phyloP scores from a whole-genome alignment of 1,139 yeast genomes.

The Zygotorulaspora mrakii region DNA sequence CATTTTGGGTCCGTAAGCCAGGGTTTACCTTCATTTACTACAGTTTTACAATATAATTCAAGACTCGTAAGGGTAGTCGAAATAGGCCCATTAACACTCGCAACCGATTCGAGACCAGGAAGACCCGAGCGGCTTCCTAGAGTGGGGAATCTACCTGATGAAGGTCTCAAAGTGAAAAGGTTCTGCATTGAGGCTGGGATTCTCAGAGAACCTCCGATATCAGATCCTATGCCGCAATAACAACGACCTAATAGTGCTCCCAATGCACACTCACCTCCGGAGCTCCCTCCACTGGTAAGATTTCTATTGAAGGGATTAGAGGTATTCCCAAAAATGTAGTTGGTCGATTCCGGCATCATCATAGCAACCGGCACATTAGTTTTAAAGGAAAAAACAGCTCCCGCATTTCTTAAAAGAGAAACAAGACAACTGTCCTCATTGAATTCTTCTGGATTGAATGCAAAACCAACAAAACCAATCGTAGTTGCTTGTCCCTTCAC shows the following conservation, averaged over 20 bases:
- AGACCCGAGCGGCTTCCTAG: constrained; percentile 47
- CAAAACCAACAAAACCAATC: constrained; percentile 38
- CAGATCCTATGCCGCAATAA: constrained; percentile 53
- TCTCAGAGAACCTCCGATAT: constrained; percentile 58
- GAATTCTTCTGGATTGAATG: constrained; percentile 33
- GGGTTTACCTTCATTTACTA: constrained; percentile 50
- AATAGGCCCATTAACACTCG: constrained; percentile 55
- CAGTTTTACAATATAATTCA: constrained; percentile 51
- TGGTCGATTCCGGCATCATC: constrained; percentile 47
- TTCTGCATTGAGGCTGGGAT: constrained; percentile 53
- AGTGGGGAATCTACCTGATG: constrained; percentile 44
- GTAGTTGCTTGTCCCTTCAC: constrained; percentile 45
- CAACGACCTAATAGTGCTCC: constrained; percentile 44
- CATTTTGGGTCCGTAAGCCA: constrained; percentile 60
- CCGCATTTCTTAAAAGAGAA: constrained; percentile 41
- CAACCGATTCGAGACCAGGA: constrained; percentile 49
- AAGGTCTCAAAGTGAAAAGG: constrained; percentile 50
- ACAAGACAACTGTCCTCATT: constrained; percentile 42
- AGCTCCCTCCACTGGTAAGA: constrained; percentile 51
- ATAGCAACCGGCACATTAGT: constrained; percentile 57
- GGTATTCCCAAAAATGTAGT: constrained; percentile 47
- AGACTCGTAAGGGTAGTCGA: constrained; percentile 57
- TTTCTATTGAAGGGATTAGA: constrained; percentile 43
- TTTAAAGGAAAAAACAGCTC: constrained; percentile 53
- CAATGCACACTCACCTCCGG: constrained; percentile 58